phyloP scores from a whole-genome alignment of 192 early-diverging fungal species.

The Backusella mclennaniae region DNA sequence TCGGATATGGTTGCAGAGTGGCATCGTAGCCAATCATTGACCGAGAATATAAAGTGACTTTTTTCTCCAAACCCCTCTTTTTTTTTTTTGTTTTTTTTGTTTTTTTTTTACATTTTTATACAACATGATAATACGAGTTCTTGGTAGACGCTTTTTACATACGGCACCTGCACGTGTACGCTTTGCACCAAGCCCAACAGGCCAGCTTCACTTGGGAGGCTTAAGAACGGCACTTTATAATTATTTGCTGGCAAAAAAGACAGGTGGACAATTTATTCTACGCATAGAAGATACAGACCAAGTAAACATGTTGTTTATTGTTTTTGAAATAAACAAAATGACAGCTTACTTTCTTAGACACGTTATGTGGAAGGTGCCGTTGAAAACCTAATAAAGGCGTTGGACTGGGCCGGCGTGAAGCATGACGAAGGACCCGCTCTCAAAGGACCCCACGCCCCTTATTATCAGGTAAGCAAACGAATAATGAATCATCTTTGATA shows the following conservation, averaged over 20 bases:
- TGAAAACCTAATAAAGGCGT: conserved; percentile 59
- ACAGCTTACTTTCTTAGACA: conserved; percentile 37
- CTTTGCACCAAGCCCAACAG: conserved; percentile 94
- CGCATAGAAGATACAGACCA: conserved; percentile 95
- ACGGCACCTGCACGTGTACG: conserved; percentile 64
- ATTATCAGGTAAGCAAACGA: conserved; percentile 56
- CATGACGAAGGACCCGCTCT: conserved; percentile 76
- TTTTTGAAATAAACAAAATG: background rate
- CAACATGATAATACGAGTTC: background rate
- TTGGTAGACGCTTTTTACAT: background rate
- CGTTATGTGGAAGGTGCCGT: conserved; percentile 72
- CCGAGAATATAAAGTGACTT: background rate
- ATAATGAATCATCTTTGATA: background rate
- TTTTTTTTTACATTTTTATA: background rate
- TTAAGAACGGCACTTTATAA: conserved; percentile 93
- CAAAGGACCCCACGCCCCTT: conserved; percentile 55
- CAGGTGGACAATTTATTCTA: conserved; percentile 75
- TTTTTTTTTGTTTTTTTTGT: background rate
- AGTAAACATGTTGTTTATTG: conserved; percentile 28
- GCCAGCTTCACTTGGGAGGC: conserved; percentile 89
- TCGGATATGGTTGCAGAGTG: background rate
- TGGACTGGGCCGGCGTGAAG: conserved; percentile 75
- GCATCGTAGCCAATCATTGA: background rate
- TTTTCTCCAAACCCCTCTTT: background rate
- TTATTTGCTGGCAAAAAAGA: conserved; percentile 76